Percentiles rank a stretch among this genome's conserved stretches.
phyloP scores from a whole-genome alignment of 2,329 filamentous ascomycete species.

The Paracorniculantispora psalliotae region DNA sequence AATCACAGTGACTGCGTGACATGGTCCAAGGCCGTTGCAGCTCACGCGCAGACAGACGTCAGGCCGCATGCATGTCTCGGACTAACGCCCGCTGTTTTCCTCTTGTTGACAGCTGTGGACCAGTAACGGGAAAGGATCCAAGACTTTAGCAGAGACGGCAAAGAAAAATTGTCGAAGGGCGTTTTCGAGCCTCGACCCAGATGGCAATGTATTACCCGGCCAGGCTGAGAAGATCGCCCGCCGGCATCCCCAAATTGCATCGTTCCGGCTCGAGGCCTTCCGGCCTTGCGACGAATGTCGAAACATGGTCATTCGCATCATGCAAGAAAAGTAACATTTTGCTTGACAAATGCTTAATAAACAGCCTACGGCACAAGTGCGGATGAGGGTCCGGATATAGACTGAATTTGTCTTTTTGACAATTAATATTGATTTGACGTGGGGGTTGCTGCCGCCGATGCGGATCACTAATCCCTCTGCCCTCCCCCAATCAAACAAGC shows the following conservation, averaged over 20 bases:
- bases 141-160: background rate
- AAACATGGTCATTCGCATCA: too few species aligned
- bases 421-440: background rate
- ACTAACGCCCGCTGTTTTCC: background rate
- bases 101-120: background rate
- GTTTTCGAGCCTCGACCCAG: background rate
- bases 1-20: background rate
- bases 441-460: background rate
- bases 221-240: background rate
- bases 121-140: background rate
- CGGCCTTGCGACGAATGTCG: background rate
- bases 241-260: background rate
- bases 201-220: too few species aligned
- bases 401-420: background rate
- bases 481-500: background rate
- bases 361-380: background rate
- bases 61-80: background rate
- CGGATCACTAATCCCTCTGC: constrained; percentile 5
- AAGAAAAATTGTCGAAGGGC: background rate
- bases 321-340: background rate
- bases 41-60: background rate
- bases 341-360: background rate
- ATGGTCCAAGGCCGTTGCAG: background rate
- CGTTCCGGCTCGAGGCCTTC: too few species aligned
- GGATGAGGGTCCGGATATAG: background rate